Base-by-base conservation (phyloP, 1,139 yeast genomes). In the Nakaseomyces nivariensis region DNA sequence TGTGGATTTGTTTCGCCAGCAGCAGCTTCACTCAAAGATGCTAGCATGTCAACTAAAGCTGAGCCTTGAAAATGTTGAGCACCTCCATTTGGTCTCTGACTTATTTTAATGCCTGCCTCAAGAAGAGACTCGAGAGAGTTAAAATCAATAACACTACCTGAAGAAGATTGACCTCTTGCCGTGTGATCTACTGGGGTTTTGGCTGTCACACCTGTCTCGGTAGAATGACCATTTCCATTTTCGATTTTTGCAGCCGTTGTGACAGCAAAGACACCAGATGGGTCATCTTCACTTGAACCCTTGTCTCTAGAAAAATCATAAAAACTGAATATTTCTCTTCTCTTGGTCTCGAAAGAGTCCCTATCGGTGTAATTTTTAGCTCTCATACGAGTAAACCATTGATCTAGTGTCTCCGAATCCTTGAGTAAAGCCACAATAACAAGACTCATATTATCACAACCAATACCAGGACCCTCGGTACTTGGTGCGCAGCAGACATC, bases 361-460 rank as follows among this genome's bases (percentile, higher is more conserved):
- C 73, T 71, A 50, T 75, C 66, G 49, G 68, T 70, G 51, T 70
- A 70, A 49, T 79, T 73, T 56, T 81, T 78, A 43, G 73, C 71
- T 61, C 80, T 77, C 62, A 85, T 77, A 59, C 85, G 80, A 43
- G 77, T 74, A 64, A 85, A 85, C 99, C 98, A 94, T 64, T 88
- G 81, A 48, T 85, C 92, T 59, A 85, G 73, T 45, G 94, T 78
- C 66, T 82, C 82, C 47, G 79, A 78, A 49, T 76, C 72, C 60
- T 84, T 82, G 58, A 94, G 75, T 53, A 92, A 70, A 5, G 96
- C 98, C 50, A 92, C 96, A 61, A 92, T 81, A 57, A 85, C 78
- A 55, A 90, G 85, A 47, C 97, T 89, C 98, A 92, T 92, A 70
- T 92, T 92, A 72, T 92, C 98, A 72, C 98, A 92, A 40, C 99